Conservation (phyloP, 495 filamentous ascomycete genomes). For the Thozetella sp. region DNA sequence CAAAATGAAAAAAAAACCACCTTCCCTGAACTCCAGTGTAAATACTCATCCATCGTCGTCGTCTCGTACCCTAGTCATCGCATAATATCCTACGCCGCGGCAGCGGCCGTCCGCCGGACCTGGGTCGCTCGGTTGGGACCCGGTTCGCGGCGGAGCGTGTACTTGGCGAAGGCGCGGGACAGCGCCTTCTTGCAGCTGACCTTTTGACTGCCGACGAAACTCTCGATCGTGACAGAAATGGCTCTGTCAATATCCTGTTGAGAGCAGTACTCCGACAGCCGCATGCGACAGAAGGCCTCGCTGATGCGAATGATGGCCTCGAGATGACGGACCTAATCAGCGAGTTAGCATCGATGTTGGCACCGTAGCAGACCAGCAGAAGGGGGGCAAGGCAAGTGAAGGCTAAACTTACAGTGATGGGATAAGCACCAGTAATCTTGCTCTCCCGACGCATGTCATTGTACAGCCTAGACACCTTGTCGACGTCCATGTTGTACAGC, state of each 20-base stretch:
- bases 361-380: too few relatives aligned
- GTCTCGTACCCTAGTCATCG: not conserved
- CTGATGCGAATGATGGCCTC: constrained; percentile 96
- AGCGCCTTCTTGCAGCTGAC: constrained; percentile 97
- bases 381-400: not conserved
- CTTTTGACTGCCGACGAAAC: constrained; percentile 95
- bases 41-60: not conserved
- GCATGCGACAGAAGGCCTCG: constrained; percentile 94
- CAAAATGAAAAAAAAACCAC: not conserved
- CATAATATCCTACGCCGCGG: not conserved
- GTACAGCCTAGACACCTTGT: constrained; percentile 93
- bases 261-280: constrained; percentile 89
- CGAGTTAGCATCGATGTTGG: too few relatives aligned
- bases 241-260: constrained; percentile 92
- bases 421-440: constrained; percentile 92
- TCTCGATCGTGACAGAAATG: constrained; percentile 95
- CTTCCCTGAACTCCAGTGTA: not conserved
- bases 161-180: constrained; percentile 96
- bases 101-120: not conserved
- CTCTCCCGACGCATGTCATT: constrained; percentile 95
- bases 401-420: constrained; percentile 81
- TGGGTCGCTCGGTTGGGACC: not conserved
- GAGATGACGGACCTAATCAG: constrained; percentile 97
- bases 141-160: constrained; percentile 45
- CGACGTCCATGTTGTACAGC: constrained; percentile 96